Percentiles rank a stretch among this genome's conserved stretches.
Conservation (phyloP, 139 green algal genomes). For the Trebouxia sp. region DNA sequence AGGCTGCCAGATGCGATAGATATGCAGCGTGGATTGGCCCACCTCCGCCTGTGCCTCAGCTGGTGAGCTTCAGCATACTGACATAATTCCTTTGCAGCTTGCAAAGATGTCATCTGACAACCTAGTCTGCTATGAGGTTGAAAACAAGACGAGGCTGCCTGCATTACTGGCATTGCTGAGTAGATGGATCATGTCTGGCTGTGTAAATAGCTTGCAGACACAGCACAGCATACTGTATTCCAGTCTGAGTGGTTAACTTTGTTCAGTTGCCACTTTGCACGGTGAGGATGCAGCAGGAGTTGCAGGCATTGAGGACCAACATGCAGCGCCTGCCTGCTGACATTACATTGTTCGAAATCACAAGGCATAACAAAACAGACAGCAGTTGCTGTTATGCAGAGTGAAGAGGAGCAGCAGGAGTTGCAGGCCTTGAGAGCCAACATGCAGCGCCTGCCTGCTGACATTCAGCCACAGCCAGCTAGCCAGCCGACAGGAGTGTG, state of each 20-base stretch:
- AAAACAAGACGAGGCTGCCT: too few species aligned
- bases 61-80: constrained; percentile 41
- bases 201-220: too few species aligned
- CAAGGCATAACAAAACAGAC: too few species aligned
- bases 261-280: constrained; percentile 30
- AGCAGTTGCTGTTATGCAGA: constrained; percentile 37
- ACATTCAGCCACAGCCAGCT: constrained; percentile 34
- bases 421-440: constrained; percentile 32
- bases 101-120: background rate
- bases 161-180: too few species aligned
- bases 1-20: constrained; percentile 48
- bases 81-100: background rate
- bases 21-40: constrained; percentile 55
- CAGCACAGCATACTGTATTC: too few species aligned
- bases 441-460: constrained; percentile 54
- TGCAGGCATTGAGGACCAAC: constrained; percentile 31
- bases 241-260: too few species aligned
- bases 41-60: constrained; percentile 26
- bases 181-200: too few species aligned
- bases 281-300: constrained; percentile 39
- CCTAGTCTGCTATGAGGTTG: too few species aligned
- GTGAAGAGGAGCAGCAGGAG: constrained; percentile 41
- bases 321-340: constrained; percentile 56
- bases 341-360: too few species aligned
- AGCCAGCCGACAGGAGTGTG: constrained; percentile 39